A percentile compares a stretch with the other conserved stretches of the same genome.
Evolutionary conservation across 768 basidiomycete genomes (phyloP).

Genomic region (Cyathus striatus): DNA sequence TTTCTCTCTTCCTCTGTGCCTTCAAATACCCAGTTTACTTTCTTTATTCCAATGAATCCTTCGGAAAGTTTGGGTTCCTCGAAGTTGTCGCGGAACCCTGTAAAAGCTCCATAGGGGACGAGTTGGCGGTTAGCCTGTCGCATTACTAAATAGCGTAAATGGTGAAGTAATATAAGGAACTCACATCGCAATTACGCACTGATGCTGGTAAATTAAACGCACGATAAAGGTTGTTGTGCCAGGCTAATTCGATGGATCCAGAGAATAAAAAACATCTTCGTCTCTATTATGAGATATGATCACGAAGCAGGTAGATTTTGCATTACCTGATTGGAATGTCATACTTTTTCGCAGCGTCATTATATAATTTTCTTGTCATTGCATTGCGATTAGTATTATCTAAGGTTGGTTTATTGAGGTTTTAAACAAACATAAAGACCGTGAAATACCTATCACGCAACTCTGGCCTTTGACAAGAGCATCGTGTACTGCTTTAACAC

Average conservation of each 20-base stretch:
- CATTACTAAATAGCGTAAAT: too few relatives aligned
- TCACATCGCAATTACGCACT: slow-evolving; percentile 34
- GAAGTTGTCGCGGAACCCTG: slow-evolving; percentile 50
- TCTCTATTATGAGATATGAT: not conserved
- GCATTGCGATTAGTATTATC: slow-evolving; percentile 91
- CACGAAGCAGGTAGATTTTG: slow-evolving; percentile 3
- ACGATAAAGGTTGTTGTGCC: slow-evolving; percentile 92
- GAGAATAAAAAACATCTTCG: slow-evolving; percentile 73
- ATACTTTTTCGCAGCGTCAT: slow-evolving; percentile 57
- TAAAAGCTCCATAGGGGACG: slow-evolving; percentile 58
- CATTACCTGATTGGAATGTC: slow-evolving; percentile 51
- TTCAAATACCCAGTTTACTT: slow-evolving; percentile 76
- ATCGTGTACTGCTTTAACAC: slow-evolving; percentile 58
- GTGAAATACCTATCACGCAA: slow-evolving; percentile 78
- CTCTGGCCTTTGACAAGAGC: slow-evolving; percentile 51
- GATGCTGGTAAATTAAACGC: slow-evolving; percentile 56
- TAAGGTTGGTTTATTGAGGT: slow-evolving; percentile 20
- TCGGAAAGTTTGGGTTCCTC: slow-evolving; percentile 66
- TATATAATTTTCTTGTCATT: slow-evolving; percentile 63
- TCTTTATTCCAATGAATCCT: slow-evolving; percentile 73
- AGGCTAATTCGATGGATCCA: slow-evolving; percentile 75
- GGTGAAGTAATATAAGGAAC: slow-evolving; percentile 4
- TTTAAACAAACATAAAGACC: slow-evolving; percentile 4
- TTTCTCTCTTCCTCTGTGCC: slow-evolving; percentile 67
- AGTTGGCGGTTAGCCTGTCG: slow-evolving; percentile 47